These are phyloP conservation scores for Usnea hakonensis DNA, from an alignment of 495 filamentous ascomycete genomes.

Conservation along the genomic window DNA sequence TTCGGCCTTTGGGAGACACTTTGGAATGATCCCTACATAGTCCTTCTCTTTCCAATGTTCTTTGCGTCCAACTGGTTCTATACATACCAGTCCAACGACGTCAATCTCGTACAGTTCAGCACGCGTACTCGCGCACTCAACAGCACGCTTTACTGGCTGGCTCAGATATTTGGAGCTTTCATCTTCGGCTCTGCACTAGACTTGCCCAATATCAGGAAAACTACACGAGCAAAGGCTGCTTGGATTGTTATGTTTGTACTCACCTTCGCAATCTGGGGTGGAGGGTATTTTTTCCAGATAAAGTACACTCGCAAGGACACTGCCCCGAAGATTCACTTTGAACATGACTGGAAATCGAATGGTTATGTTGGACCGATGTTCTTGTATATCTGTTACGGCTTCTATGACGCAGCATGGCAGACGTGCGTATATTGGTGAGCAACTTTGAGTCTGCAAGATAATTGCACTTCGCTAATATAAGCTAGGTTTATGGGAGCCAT, in stretches of 20 bases:
- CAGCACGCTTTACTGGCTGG: slow-evolving; percentile 74
- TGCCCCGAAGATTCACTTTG: slow-evolving; percentile 27
- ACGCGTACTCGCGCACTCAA: slow-evolving; percentile 59
- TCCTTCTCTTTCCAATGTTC: slow-evolving; percentile 84
- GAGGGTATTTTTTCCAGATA: too few relatives aligned
- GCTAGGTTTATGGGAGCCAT: slow-evolving; percentile 83
- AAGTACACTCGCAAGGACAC: too few relatives aligned
- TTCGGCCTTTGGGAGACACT: slow-evolving; percentile 48
- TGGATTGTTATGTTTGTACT: slow-evolving; percentile 59
- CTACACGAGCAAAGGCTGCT: slow-evolving; percentile 64
- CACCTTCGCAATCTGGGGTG: too few relatives aligned
- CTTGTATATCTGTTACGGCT: slow-evolving; percentile 88
- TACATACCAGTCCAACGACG: slow-evolving; percentile 43
- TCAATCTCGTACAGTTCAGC: slow-evolving; percentile 25
- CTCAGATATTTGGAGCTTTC: slow-evolving; percentile 80
- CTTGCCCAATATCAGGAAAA: slow-evolving; percentile 52
- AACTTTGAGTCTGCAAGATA: slow-evolving; percentile 18
- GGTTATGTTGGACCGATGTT: slow-evolving; percentile 79
- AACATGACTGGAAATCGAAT: slow-evolving; percentile 56
- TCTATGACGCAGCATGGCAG: slow-evolving; percentile 83
- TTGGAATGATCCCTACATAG: slow-evolving; percentile 62
- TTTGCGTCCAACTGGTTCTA: slow-evolving; percentile 48
- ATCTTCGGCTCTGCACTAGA: slow-evolving; percentile 74
- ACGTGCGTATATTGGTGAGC: slow-evolving; percentile 79
- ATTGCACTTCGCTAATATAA: slow-evolving; percentile 23